These are phyloP conservation scores for Epithemia pelagica DNA, from an alignment of 108 stramenopile genomes.

Conservation along the genomic window DNA sequence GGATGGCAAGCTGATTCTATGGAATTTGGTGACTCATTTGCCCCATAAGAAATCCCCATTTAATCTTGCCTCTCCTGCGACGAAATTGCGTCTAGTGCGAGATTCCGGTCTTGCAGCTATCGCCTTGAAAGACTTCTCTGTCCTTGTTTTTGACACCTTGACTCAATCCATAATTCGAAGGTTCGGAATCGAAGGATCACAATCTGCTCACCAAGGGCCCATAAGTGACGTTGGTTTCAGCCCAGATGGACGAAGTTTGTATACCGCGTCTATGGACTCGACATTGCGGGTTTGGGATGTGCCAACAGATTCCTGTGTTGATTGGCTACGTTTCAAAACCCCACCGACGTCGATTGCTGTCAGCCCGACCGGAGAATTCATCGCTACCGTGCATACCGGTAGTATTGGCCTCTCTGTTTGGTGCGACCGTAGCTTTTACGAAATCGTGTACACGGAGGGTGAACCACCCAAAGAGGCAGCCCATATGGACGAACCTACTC, in stretches of 20 bases:
- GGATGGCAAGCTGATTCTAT: slow-evolving; percentile 86
- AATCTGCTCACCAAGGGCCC: slow-evolving; percentile 48
- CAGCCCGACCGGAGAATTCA: slow-evolving; percentile 94
- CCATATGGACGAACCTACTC: slow-evolving; percentile 83
- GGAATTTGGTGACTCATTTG: slow-evolving; percentile 83
- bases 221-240: slow-evolving; percentile 87
- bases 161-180: slow-evolving; percentile 61
- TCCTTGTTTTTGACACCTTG: slow-evolving; percentile 70
- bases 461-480: slow-evolving; percentile 43
- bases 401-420: slow-evolving; percentile 85
- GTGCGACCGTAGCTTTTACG: slow-evolving; percentile 89
- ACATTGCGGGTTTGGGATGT: slow-evolving; percentile 93
- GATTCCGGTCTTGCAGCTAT: slow-evolving; percentile 82
- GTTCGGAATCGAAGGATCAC: slow-evolving; percentile 38
- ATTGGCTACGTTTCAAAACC: slow-evolving; percentile 87
- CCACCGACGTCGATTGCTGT: slow-evolving; percentile 80
- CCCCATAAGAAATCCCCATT: slow-evolving; percentile 78
- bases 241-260: slow-evolving; percentile 85
- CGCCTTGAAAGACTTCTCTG: slow-evolving; percentile 57
- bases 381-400: slow-evolving; percentile 86
- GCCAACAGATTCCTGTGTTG: slow-evolving; percentile 88
- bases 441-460: slow-evolving; percentile 78
- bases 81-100: slow-evolving; percentile 64
- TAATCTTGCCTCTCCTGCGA: slow-evolving; percentile 56
- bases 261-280: slow-evolving; percentile 77